These are phyloP conservation scores for Aspergillus puulaauensis DNA, from an alignment of 2,329 filamentous ascomycete species.

Conservation along the genomic window DNA sequence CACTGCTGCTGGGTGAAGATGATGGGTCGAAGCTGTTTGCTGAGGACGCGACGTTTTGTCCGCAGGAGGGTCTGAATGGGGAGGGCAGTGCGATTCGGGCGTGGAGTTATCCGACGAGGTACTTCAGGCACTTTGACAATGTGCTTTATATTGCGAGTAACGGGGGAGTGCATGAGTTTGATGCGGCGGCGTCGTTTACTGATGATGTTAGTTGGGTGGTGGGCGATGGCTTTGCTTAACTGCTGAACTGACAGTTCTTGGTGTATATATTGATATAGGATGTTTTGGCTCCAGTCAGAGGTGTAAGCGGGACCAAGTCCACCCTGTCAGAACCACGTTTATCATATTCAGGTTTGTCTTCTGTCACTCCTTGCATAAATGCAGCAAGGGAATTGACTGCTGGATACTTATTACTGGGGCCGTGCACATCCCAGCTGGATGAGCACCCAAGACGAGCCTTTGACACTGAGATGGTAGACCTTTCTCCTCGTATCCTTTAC, in stretches of 20 bases:
- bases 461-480: too few species aligned
- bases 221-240: background rate
- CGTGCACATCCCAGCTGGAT: too few species aligned
- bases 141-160: conserved; percentile 53
- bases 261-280: too few species aligned
- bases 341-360: too few species aligned
- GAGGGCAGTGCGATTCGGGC: conserved; percentile 54
- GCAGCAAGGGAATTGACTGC: too few species aligned
- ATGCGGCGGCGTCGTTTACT: conserved; percentile 50
- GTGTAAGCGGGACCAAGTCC: too few species aligned
- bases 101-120: conserved; percentile 63
- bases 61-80: conserved; percentile 52
- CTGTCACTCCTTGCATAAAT: too few species aligned
- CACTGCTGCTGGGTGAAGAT: conserved; percentile 49
- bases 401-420: too few species aligned
- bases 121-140: conserved; percentile 55
- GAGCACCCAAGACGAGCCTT: too few species aligned
- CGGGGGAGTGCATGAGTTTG: conserved; percentile 57
- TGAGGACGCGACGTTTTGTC: conserved; percentile 65
- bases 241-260: background rate
- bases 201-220: conserved; percentile 54
- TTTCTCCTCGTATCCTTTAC: too few species aligned
- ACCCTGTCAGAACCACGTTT: too few species aligned
- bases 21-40: conserved; percentile 58
- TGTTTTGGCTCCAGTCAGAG: too few species aligned